Base-by-base conservation (phyloP, 2,329 filamentous ascomycete species). In the Capronia epimyces region DNA sequence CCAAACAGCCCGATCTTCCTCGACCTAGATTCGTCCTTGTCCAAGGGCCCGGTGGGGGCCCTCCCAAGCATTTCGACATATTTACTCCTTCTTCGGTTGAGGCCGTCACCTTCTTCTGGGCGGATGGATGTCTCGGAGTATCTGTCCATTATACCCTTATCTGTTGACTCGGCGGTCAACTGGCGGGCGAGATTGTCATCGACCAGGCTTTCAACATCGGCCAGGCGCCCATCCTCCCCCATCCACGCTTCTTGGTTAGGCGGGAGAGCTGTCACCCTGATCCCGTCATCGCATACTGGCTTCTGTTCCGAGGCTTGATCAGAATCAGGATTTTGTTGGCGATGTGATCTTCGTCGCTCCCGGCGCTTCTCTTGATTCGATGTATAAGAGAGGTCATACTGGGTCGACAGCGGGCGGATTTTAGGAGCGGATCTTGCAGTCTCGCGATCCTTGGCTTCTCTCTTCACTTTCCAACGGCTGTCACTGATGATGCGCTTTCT, bases 401-500 rank as follows among this genome's bases (percentile, higher is more conserved):
- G 56, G 39, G 24, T 61, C 45, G 31, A 60, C 60, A 12, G 59
- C 53, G 50, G 62, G n/a, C 46, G 32, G 43, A n/a, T 20, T n/a
- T 43, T 48, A 5, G 29, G 20, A 8, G n/a, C 24, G 3, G 42
- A 20, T 21, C 44, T 50, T n/a, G 45, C 15, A 20, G 16, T n/a
- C 40, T 37, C 50, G 4, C 43, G 42, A 8, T 50, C 43, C 18
- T 43, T 53, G 1, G 27, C 16, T 1, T 55, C 46, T 25, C 25
- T 49, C 24, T 75, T 77, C 52, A 75, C 76, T 55, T 77, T 79
- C 66, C 91, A 97, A 70, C 95, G 87, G 48, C 87, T 86, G 70
- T 97, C 91, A 66, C 90, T 96, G 55, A 96, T 82, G 47, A 97
- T 88, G 57, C 90, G 82, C 75, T 95, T 96, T 71, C 88, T 89